Evolutionary conservation across 2,329 filamentous ascomycete species (phyloP).

Genomic region (Zymoseptoria crescenta): DNA sequence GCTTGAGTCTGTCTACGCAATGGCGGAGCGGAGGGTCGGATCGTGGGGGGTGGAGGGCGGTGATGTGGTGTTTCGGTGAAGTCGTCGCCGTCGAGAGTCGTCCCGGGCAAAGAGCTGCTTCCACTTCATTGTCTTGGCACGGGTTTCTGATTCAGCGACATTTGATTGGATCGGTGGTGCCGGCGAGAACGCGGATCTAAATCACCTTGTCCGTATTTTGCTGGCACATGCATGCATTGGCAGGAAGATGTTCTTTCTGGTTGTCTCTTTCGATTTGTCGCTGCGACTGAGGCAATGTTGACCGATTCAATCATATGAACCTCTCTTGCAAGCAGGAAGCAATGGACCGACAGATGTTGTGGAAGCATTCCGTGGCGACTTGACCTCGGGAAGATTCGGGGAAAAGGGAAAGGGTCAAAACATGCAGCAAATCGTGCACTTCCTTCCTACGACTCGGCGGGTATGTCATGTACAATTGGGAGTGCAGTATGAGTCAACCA

Average conservation of each 20-base stretch:
- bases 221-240: background rate
- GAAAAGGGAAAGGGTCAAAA: background rate
- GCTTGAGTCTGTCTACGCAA: slow-evolving; percentile 24
- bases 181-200: background rate
- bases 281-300: background rate
- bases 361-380: background rate
- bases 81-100: no score
- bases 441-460: background rate
- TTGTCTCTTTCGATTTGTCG: background rate
- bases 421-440: background rate
- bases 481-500: background rate
- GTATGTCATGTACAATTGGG: background rate
- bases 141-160: background rate
- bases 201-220: background rate
- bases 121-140: background rate
- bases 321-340: background rate
- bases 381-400: background rate
- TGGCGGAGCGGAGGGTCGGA: slow-evolving; percentile 5
- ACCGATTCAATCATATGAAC: background rate
- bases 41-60: slow-evolving; percentile 6
- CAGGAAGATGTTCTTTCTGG: background rate
- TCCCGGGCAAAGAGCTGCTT: no score
- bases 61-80: slow-evolving; percentile 3
- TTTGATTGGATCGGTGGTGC: background rate
- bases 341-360: background rate